phyloP scores from a whole-genome alignment of 495 filamentous ascomycete genomes.

The Podospora sp. region DNA sequence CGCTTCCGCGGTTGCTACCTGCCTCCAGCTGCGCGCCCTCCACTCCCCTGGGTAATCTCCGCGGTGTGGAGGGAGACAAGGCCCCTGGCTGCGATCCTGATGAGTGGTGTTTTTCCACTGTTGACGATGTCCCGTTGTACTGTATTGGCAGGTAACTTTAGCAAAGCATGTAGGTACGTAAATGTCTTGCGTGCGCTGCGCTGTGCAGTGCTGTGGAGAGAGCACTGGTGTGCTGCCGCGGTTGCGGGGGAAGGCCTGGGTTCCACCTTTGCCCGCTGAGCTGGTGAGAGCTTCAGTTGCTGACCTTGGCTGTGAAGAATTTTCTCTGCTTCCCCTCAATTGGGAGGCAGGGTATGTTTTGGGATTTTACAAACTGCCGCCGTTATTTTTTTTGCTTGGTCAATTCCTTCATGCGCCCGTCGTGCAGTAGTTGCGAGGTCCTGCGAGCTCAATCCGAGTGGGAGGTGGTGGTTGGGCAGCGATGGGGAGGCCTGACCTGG shows the following conservation, averaged over 20 bases:
- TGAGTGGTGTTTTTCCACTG: too few relatives aligned
- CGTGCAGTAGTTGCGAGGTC: neutral
- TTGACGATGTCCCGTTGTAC: too few relatives aligned
- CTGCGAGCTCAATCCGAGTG: too few relatives aligned
- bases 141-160: too few relatives aligned
- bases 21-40: too few relatives aligned
- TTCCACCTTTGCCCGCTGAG: too few relatives aligned
- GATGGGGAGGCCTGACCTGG: neutral
- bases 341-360: neutral
- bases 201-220: neutral
- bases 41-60: neutral
- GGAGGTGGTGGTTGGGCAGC: neutral
- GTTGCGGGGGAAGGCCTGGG: neutral
- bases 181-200: neutral
- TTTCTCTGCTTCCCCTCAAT: too few relatives aligned
- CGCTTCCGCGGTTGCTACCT: neutral
- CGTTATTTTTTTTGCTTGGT: neutral
- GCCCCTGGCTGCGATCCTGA: too few relatives aligned
- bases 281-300: too few relatives aligned
- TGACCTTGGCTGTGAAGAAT: too few relatives aligned
- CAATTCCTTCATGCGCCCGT: neutral
- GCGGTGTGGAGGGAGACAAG: neutral
- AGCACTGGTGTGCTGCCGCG: neutral
- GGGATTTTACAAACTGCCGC: neutral
- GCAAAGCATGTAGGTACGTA: too few relatives aligned